Evolutionary conservation across 1,284 basidiomycete species (phyloP).

Genomic region (Chondrostereum purpureum): DNA sequence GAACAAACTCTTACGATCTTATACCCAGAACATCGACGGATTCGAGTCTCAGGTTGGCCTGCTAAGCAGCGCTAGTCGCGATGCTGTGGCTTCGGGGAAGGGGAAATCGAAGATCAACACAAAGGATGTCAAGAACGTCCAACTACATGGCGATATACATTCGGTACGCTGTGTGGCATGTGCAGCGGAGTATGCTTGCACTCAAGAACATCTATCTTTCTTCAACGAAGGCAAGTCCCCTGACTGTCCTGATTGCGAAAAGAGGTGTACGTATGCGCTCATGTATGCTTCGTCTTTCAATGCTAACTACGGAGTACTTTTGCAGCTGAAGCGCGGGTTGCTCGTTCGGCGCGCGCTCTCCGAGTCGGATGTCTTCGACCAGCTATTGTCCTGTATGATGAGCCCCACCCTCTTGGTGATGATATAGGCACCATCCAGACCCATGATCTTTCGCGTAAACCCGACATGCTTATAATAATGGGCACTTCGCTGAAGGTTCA

Average conservation of each 20-base stretch:
- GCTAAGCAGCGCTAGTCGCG: conserved; percentile 51
- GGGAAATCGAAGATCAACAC: conserved; percentile 58
- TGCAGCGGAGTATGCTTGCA: conserved; percentile 68
- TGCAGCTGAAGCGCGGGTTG: conserved; percentile 69
- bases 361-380: conserved; percentile 78
- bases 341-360: conserved; percentile 73
- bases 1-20: conserved; percentile 81
- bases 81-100: conserved; percentile 45
- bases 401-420: conserved; percentile 81
- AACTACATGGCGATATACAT: conserved; percentile 89
- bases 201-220: conserved; percentile 47
- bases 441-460: conserved; percentile 67
- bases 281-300: conserved; percentile 5
- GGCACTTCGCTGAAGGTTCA: conserved; percentile 95
- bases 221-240: conserved; percentile 71
- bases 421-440: conserved; percentile 77
- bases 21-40: conserved; percentile 96
- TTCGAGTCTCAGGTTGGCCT: conserved; percentile 82
- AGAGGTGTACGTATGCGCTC: conserved; percentile 58
- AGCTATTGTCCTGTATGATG: conserved; percentile 87
- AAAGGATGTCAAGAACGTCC: conserved; percentile 76
- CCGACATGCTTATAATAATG: conserved; percentile 92
- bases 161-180: conserved; percentile 82
- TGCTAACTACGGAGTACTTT: conserved; percentile 8
- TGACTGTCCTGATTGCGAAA: conserved; percentile 75